phyloP scores from a whole-genome alignment of 805 yeast genomes.

The Saitoella complicata region DNA sequence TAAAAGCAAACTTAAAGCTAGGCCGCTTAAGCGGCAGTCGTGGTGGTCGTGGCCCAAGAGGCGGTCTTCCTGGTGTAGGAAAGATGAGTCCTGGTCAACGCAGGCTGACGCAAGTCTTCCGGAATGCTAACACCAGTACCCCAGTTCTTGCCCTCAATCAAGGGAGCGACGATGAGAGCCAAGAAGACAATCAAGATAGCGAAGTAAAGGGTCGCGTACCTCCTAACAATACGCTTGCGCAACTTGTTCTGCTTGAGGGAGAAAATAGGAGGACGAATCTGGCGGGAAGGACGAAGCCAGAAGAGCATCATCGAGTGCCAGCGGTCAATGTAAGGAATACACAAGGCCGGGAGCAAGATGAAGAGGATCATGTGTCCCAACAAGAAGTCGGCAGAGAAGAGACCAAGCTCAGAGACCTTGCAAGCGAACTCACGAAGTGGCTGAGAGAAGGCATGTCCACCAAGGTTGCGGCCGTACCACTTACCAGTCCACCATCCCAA shows the following conservation, averaged over 20 bases:
- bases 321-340: slow-evolving; percentile 78
- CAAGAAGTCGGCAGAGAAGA: slow-evolving; percentile 91
- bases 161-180: slow-evolving; percentile 78
- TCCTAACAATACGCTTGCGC: slow-evolving; percentile 93
- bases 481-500: slow-evolving; percentile 99
- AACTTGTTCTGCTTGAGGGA: slow-evolving; percentile 90
- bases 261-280: slow-evolving; percentile 94
- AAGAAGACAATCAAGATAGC: slow-evolving; percentile 51
- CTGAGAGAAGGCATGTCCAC: slow-evolving; percentile 87
- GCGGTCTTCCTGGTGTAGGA: no score
- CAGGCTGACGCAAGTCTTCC: slow-evolving; percentile 17
- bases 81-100: slow-evolving; percentile 15
- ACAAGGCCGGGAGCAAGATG: slow-evolving; percentile 73
- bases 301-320: slow-evolving; percentile 97
- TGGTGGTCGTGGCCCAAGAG: no score
- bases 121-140: slow-evolving; percentile 27
- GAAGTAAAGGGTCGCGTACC: slow-evolving; percentile 73
- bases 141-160: slow-evolving; percentile 45
- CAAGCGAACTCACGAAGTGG: slow-evolving; percentile 92
- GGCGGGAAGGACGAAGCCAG: slow-evolving; percentile 96
- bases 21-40: no score
- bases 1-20: no score
- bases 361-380: slow-evolving; percentile 81
- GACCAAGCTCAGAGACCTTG: slow-evolving; percentile 82
- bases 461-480: slow-evolving; percentile 92